Base-by-base conservation (phyloP, 805 yeast genomes). In the Suhomyces prunicola region DNA sequence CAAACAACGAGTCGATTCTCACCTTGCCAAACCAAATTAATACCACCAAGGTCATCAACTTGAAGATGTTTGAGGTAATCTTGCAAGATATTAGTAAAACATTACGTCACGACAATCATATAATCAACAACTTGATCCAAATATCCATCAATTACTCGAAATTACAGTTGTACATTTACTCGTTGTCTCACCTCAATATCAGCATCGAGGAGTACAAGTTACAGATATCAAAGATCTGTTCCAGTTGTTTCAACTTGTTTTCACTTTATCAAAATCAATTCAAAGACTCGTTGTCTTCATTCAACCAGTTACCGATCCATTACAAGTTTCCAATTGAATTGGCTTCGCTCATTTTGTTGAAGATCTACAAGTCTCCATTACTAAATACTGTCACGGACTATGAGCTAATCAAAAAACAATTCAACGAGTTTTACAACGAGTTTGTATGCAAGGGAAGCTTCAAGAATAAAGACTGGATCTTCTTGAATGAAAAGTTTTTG, bases 1-100 rank as follows among this genome's bases (percentile, higher is more conserved):
- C 53, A 27, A 53, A 49, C 26, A 57, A 57, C 44, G 54, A 56
- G 17, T 53, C 60, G 7, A 50, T 50, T 22, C 24, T 52, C 36
- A 46, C 39, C 24, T 50, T 54, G 24, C 66, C 63, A 10, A 53
- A 54, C 51, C 61, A 58, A 41, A 50, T 54, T 13, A 62, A 60
- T 26, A 66, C 71, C 8, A 57, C 71, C 46, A 71, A 69, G 53
- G 60, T 71, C 41, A 72, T 76, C 22, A 71, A 70, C 54, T 62
- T 76, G 55, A 66, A 71, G 57, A 75, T 76, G 79, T 75, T 72
- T 61, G 80, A 76, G 53, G 67, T 65, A 10, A 74, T 75, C 31
- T 57, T 76, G 47, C 61, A 64, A 48, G 72, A 73, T 44, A 64
- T 71, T 47, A 55, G 57, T 23, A 51, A 50, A 29, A 41, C 47